Evolutionary conservation across 2,329 filamentous ascomycete genomes (phyloP), one percentile per base, ranked within the genome.

Genomic region (Paecilomyces variotii): DNA sequence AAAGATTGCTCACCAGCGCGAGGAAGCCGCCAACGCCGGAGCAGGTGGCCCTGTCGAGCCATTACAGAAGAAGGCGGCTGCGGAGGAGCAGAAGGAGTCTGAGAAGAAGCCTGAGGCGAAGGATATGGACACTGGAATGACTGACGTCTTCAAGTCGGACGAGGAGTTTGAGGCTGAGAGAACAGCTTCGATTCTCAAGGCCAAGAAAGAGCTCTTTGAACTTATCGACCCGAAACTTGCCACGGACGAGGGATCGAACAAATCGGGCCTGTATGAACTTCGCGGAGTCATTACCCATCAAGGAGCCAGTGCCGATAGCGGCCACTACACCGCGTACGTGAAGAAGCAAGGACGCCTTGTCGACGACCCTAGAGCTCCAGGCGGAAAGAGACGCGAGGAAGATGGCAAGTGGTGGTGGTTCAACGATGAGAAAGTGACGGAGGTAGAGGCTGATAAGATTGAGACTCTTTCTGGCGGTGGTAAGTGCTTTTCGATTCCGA

Each of bases 361-460:
- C 2, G 68, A 74, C 57, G 89, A 95, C 66, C 81, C 87, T 14
- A 85, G 86, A 68, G 90, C 87, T 24, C 69, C 70, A 12, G 71
- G 71, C 24, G 91, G 90, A 64, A 90, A 91, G 79, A 80, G 85
- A 68, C 85, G 84, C 57, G 86, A 89, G 69, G 91, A 96, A 70
- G 91, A 96, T 70, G 91, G 90, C 65, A 96, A 91, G 68, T 99
- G 94, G 94, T 99, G 94, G 93, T 99, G 94, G 93, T 99, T 99
- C 82, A 97, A 99, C 74, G 94, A 99, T 69, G 93, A 99, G 72
- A 95, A 91, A 79, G 94, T 99, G 34, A 86, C 88, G 12, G 94
- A 99, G 78, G 94, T 99, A 28, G 86, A 90, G 14, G 80, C 85
- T 27, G 93, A 97, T 67, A 94, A 96, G 80, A 95, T 99, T 64